Conservation (phyloP, 2,329 filamentous ascomycete species). For the Didymella exigua region DNA sequence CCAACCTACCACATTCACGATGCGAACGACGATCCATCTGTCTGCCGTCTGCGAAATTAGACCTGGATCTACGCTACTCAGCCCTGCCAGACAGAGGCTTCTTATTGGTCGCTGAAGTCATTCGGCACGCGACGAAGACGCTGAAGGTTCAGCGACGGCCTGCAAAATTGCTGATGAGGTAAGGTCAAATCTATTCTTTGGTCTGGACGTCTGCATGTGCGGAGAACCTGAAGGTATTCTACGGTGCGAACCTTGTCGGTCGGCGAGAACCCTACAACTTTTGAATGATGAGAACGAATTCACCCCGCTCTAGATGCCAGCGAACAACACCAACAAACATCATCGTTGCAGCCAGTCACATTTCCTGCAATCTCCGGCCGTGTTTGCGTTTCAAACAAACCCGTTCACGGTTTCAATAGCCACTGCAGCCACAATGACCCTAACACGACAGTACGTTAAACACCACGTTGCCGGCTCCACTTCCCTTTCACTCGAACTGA, state of each 20-base stretch:
- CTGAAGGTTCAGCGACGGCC: conserved; percentile 11
- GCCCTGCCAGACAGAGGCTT: conserved; percentile 16
- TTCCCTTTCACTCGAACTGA: background rate
- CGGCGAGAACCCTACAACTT: conserved; percentile 1
- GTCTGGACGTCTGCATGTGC: conserved; percentile 11
- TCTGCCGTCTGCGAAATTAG: conserved; percentile 29
- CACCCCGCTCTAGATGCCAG: background rate
- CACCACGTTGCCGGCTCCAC: conserved; percentile 12
- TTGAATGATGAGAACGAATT: background rate
- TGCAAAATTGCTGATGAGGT: conserved; percentile 16
- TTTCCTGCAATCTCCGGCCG: background rate
- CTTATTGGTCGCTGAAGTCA: conserved; percentile 14
- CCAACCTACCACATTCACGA: background rate
- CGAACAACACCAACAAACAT: background rate
- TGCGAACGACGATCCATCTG: conserved; percentile 23
- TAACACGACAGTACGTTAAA: background rate
- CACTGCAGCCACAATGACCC: background rate
- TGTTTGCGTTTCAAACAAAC: background rate
- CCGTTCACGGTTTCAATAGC: background rate
- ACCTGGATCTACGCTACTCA: conserved; percentile 26
- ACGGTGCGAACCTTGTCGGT: conserved; percentile 4
- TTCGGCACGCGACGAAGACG: conserved; percentile 18
- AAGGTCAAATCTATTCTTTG: conserved; percentile 8
- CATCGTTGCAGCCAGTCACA: background rate
- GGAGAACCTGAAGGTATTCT: conserved; percentile 5